Evolutionary conservation across 345 rosid genomes (phyloP).

Genomic region (Eucalyptus pumila): DNA sequence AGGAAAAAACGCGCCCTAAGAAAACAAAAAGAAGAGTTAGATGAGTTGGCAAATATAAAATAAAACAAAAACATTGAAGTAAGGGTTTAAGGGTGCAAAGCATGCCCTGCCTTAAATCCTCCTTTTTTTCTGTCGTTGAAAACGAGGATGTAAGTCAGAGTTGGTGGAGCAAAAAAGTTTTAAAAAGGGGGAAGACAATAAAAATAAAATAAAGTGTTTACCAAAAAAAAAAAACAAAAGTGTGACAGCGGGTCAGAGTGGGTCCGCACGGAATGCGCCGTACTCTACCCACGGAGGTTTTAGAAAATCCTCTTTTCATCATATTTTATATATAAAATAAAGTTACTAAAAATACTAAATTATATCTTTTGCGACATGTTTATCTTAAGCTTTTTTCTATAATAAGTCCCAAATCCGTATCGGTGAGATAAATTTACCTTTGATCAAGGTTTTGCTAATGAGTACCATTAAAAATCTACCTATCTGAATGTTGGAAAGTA

Average conservation of each 20-base stretch:
- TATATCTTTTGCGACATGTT: fast-evolving
- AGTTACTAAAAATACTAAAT: not conserved
- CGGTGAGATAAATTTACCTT: too few relatives aligned
- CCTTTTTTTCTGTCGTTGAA: not conserved
- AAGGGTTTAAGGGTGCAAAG: not conserved
- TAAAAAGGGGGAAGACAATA: not conserved
- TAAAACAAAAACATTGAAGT: too few relatives aligned
- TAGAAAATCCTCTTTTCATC: not conserved
- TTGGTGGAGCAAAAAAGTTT: not conserved
- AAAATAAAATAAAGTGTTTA: not conserved
- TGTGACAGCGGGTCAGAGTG: not conserved
- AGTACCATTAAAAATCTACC: too few relatives aligned
- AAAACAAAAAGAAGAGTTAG: not conserved
- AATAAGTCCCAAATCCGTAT: too few relatives aligned
- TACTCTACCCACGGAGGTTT: not conserved
- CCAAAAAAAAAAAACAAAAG: too few relatives aligned
- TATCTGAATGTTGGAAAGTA: too few relatives aligned
- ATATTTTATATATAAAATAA: too few relatives aligned
- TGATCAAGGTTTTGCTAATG: not conserved
- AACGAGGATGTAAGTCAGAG: not conserved
- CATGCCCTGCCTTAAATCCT: not conserved
- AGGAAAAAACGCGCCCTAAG: too few relatives aligned
- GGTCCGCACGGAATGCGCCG: not conserved
- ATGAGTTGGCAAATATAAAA: not conserved
- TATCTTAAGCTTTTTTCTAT: not conserved